Evolutionary conservation across 148 eudicot species (phyloP), one percentile per base, ranked within the genome.

Genomic region (Pharnaceum exiguum): DNA sequence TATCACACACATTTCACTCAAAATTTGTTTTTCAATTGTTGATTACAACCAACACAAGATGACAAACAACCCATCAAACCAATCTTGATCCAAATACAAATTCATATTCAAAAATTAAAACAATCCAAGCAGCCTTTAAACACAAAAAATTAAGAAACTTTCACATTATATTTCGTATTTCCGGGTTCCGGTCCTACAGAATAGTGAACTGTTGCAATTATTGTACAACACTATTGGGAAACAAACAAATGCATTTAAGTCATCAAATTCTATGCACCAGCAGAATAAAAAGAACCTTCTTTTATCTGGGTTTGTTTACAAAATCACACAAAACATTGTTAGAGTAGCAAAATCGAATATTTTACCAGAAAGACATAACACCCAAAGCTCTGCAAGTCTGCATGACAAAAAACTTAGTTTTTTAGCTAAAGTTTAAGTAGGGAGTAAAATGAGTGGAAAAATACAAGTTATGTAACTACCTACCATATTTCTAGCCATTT

Each of bases 21-120:
- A n/a, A n/a, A n/a, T n/a, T n/a, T n/a, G n/a, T n/a, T n/a, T n/a
- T n/a, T n/a, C 62, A 59, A 57, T 44, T 36, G 60, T 50, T 64
- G 69, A 53, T 57, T 58, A 70, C 60, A 71, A 38, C 75, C 47
- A 45, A 22, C 59, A 59, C 56, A 59, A 45, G 53, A 54, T 24
- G 66, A 59, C 65, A 71, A 53, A 29, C 33, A 22, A 23, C 60
- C 28, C 16, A 13, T 33, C 31, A 26, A 36, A 47, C 50, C 35
- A 27, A 61, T 40, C 26, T 61, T 39, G 22, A 16, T 37, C 58
- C 32, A 63, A 58, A 42, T 16, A 10, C 2, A 55, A 28, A 17
- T 25, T 57, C 57, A 36, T 49, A 26, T 47, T 37, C 17, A 29
- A 48, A 55, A 55, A 24, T n/a, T n/a, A n/a, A n/a, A n/a, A n/a